Evolutionary conservation across 1,284 basidiomycete species (phyloP), one percentile per base, ranked within the genome.

Genomic region (Ceratobasidium sp.): DNA sequence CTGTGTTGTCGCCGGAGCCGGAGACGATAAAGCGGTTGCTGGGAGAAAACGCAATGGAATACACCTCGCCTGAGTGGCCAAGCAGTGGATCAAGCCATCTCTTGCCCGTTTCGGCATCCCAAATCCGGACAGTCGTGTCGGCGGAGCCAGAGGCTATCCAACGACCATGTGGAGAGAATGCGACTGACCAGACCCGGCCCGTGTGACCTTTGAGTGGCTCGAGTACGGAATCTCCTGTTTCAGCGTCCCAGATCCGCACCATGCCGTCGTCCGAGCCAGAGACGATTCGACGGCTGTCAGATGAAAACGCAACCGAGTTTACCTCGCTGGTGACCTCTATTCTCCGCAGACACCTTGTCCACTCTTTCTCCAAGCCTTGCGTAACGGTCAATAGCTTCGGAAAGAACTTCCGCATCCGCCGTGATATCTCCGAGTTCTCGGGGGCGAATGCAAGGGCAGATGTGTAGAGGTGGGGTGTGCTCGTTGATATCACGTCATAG

Each of bases 121-220:
- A 78, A 16, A 76, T 18, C 46, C 64, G 73, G 12, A 78, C 12
- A 3, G 64, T 75, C 18, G 6, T 57, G 44, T 76, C 65, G 18
- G 1, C 1, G 3, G 71, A 74, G 10, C 54, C 59, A 8, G 77
- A 67, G 30, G 48, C 33, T 14, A 78, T 38, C 18, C 59, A 33
- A 27, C 50, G 65, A 35, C 54, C 44, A 68, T 44, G 1, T 1
- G 78, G 57, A 1, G 66, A 78, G 48, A 78, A 77, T 54, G 30
- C 68, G 33, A 75, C 50, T 16, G 59, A 62, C 18, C 1, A 27
- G 10, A 78, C 66, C 18, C 7, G 7, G n/a, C 18, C 33, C 1
- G 68, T 30, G 50, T 77, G 75, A 4, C 75, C 68, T 1, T 5
- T 23, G 6, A 77, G 33, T 12, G 75, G 62, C 18, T 41, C 52